A percentile compares a stretch with the other conserved stretches of the same genome.
Conservation (phyloP, 352 stramenopile genomes). For the Globisporangium perplexum region DNA sequence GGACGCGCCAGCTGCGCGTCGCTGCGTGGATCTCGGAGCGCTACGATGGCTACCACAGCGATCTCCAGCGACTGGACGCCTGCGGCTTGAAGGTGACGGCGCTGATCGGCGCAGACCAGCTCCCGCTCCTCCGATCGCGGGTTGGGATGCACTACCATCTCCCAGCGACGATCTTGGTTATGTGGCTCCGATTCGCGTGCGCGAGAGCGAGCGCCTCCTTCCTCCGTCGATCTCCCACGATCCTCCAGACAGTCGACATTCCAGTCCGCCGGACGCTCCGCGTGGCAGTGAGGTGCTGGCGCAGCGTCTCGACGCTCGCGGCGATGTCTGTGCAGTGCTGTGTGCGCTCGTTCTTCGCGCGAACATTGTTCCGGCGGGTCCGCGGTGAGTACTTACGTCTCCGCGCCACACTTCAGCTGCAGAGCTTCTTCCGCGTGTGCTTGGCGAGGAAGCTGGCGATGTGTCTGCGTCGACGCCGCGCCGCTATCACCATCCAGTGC, state of each 20-base stretch:
- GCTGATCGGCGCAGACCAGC: background rate
- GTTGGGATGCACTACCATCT: conserved; percentile 24
- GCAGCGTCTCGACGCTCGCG: conserved; percentile 12
- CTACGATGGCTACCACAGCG: conserved; percentile 4
- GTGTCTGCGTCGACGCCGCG: conserved; percentile 20
- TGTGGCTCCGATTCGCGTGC: conserved; percentile 34
- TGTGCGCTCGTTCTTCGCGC: conserved; percentile 22
- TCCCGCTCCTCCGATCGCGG: background rate
- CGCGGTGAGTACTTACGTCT: conserved; percentile 14
- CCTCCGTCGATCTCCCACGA: conserved; percentile 29
- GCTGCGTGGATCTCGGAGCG: conserved; percentile 30
- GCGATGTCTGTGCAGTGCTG: conserved; percentile 28
- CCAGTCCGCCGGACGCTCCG: conserved; percentile 25
- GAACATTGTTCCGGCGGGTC: conserved; percentile 17
- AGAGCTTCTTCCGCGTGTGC: conserved; percentile 43
- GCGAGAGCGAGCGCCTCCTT: conserved; percentile 20
- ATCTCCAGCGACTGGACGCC: conserved; percentile 1
- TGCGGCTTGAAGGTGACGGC: background rate
- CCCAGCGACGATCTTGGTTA: conserved; percentile 27
- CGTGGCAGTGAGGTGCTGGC: conserved; percentile 24
- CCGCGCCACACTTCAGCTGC: conserved; percentile 23
- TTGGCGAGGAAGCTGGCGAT: conserved; percentile 20
- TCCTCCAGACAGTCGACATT: conserved; percentile 33
- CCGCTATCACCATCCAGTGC: conserved; percentile 38
- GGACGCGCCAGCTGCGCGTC: conserved; percentile 33